A percentile compares a stretch with the other conserved stretches of the same genome.
phyloP scores from a whole-genome alignment of 2,329 filamentous ascomycete species.

The Colletotrichum sp. region DNA sequence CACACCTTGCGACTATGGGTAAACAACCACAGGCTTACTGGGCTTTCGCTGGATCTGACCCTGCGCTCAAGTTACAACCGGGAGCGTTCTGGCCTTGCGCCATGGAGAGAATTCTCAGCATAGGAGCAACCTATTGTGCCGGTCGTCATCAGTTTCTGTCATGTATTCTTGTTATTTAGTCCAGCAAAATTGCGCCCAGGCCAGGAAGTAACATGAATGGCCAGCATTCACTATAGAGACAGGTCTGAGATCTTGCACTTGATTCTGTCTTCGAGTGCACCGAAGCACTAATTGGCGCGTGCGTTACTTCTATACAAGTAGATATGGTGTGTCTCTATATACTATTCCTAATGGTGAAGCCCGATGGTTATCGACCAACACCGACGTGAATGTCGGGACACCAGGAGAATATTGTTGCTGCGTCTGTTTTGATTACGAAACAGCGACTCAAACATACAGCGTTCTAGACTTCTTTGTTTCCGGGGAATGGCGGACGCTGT shows the following conservation, averaged over 20 bases:
- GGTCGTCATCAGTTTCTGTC: not conserved
- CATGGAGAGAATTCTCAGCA: not conserved
- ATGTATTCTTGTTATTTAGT: not conserved
- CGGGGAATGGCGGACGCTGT: accelerated
- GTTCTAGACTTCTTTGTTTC: not conserved
- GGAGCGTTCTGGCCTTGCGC: too few species aligned
- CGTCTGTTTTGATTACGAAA: not conserved
- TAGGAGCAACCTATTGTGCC: not conserved
- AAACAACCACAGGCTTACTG: not conserved
- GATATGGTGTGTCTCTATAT: not conserved
- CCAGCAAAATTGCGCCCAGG: not conserved
- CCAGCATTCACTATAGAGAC: not conserved
- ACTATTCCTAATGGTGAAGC: not conserved
- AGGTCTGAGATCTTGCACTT: not conserved
- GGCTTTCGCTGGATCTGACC: not conserved
- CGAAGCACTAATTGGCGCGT: not conserved
- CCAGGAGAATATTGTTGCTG: not conserved
- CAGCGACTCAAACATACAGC: not conserved
- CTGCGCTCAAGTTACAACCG: too few species aligned
- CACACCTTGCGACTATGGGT: accelerated
- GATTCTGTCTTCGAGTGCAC: not conserved
- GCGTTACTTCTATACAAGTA: not conserved
- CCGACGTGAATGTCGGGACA: not conserved
- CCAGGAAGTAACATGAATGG: not conserved
- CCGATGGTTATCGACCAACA: not conserved